These are phyloP conservation scores for Spatholobus suberectus DNA, from an alignment of 306 rosid genomes.

Conservation along the genomic window DNA sequence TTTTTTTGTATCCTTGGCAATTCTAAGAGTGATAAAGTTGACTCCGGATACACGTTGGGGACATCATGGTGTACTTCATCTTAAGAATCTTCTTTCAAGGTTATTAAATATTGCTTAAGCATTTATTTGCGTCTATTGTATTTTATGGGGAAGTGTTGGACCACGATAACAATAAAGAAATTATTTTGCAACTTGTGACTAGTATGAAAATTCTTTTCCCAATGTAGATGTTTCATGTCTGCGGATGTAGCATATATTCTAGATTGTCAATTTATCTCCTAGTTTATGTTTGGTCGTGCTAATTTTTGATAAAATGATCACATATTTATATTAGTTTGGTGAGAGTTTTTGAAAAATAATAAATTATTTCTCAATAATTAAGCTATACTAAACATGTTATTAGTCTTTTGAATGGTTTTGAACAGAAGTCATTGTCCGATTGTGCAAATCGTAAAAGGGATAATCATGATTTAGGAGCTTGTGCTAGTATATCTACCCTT, in stretches of 20 bases:
- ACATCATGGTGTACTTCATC: neutral
- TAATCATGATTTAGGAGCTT: neutral
- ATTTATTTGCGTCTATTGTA: slow-evolving; percentile 2
- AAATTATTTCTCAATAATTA: neutral
- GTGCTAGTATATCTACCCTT: no score
- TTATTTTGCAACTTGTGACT: neutral
- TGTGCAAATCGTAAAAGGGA: neutral
- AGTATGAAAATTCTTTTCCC: neutral
- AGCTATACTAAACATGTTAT: neutral
- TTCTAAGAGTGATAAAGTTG: slow-evolving; percentile 8
- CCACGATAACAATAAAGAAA: neutral
- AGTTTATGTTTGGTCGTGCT: neutral
- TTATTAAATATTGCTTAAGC: neutral
- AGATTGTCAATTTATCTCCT: neutral
- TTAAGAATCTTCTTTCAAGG: neutral
- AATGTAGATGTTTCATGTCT: neutral
- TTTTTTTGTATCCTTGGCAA: neutral
- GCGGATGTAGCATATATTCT: neutral
- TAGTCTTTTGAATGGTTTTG: neutral
- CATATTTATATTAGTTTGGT: neutral
- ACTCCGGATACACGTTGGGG: neutral
- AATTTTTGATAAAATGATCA: neutral
- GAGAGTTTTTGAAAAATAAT: neutral
- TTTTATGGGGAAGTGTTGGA: neutral
- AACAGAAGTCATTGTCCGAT: neutral